A percentile compares a stretch with the other conserved stretches of the same genome.
These are phyloP conservation scores for Myxozyma nipponensis DNA, from an alignment of 805 yeast genomes.

Conservation along the genomic window DNA sequence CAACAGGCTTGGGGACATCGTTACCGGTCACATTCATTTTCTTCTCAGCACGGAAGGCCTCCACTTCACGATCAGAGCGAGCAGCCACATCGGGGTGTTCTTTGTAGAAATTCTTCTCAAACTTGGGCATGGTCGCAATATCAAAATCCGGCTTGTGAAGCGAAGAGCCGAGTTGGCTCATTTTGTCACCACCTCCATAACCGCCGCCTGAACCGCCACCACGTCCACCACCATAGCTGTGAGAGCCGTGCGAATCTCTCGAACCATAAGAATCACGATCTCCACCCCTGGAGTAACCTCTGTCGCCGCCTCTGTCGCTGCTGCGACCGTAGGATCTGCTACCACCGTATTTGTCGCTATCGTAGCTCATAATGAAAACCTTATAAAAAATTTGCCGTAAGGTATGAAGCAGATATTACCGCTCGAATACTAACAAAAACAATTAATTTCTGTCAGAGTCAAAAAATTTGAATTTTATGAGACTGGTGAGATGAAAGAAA, in stretches of 20 bases:
- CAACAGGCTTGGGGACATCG: conserved; percentile 91
- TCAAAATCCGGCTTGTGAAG: conserved; percentile 80
- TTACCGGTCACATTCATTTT: conserved; percentile 83
- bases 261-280: conserved; percentile 8
- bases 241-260: conserved; percentile 27
- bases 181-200: conserved; percentile 41
- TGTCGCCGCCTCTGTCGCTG: neutral
- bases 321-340: conserved; percentile 2
- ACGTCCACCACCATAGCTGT: conserved; percentile 34
- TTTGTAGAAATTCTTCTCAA: conserved; percentile 90
- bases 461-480: too few relatives aligned
- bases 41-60: conserved; percentile 69
- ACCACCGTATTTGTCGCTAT: conserved; percentile 1
- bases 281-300: too few relatives aligned
- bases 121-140: conserved; percentile 68
- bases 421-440: neutral
- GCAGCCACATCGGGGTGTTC: conserved; percentile 76
- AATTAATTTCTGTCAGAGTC: too few relatives aligned
- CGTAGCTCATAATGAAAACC: too few relatives aligned
- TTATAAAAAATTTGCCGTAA: too few relatives aligned
- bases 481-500: too few relatives aligned
- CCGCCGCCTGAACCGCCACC: conserved; percentile 42
- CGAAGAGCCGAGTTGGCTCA: conserved; percentile 49
- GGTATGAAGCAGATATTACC: too few relatives aligned
- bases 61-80: conserved; percentile 71